These are phyloP conservation scores for Cryptococcus maquisensis DNA, from an alignment of 1,284 basidiomycete species.

Conservation along the genomic window DNA sequence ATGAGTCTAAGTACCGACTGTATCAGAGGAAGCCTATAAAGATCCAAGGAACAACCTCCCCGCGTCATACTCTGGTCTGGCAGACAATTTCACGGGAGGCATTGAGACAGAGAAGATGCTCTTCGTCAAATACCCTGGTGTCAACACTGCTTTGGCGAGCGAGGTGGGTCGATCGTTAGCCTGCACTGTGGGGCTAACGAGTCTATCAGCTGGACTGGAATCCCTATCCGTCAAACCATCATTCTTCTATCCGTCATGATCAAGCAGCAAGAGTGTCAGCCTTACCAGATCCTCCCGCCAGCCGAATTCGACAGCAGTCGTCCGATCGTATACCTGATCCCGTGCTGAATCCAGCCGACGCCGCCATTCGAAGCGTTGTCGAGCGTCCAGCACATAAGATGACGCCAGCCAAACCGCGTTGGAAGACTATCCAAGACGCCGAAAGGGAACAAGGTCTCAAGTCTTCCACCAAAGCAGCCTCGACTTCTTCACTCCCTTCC, in stretches of 20 bases:
- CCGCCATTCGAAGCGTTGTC: not conserved
- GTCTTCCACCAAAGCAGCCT: not conserved
- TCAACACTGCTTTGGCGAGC: not conserved
- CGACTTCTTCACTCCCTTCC: not conserved
- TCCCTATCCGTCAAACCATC: not conserved
- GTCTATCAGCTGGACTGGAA: not conserved
- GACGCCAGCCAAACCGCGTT: not conserved
- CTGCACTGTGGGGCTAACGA: not conserved
- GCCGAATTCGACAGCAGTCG: not conserved
- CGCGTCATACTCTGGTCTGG: not conserved
- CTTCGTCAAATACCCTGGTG: not conserved
- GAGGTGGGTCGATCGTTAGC: not conserved
- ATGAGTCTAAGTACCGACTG: not conserved
- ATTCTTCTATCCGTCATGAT: not conserved
- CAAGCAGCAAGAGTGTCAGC: not conserved
- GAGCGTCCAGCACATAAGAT: not conserved
- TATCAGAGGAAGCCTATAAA: not conserved
- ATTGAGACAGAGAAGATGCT: not conserved
- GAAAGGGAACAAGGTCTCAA: not conserved
- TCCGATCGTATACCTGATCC: not conserved
- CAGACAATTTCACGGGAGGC: not conserved
- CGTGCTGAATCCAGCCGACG: not conserved
- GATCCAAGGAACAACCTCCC: not conserved
- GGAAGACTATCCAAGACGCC: constrained; percentile 1
- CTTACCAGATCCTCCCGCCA: not conserved